Conservation (phyloP, 345 rosid species). For the Firmiana major region DNA sequence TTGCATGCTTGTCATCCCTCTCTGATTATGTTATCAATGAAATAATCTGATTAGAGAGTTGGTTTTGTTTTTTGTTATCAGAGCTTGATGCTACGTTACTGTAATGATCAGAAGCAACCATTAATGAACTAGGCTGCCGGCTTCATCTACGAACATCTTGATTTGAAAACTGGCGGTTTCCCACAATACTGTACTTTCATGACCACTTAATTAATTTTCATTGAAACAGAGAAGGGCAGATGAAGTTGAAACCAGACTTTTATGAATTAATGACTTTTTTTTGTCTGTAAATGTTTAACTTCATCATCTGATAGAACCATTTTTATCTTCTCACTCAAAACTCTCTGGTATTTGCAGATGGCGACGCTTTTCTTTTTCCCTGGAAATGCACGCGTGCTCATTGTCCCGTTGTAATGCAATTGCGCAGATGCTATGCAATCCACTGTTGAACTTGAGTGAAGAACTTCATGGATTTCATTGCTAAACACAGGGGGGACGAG, state of each 20-base stretch:
- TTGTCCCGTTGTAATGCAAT: not conserved
- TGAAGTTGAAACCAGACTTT: not conserved
- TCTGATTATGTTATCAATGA: too few species aligned
- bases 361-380: not conserved
- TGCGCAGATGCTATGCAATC: not conserved
- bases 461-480: conserved; percentile 1
- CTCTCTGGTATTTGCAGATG: too few species aligned
- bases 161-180: not conserved
- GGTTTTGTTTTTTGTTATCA: not conserved
- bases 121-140: not conserved
- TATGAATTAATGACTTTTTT: not conserved
- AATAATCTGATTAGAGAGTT: not conserved
- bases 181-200: too few species aligned
- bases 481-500: not conserved
- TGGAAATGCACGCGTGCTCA: conserved; percentile 18
- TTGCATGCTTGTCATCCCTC: too few species aligned
- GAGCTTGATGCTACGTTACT: not conserved
- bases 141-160: not conserved
- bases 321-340: too few species aligned
- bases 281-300: not conserved
- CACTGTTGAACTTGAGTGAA: conserved; percentile 7
- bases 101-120: not conserved
- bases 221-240: not conserved
- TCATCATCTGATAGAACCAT: not conserved
- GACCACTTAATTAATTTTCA: not conserved